phyloP scores from a whole-genome alignment of 2,329 filamentous ascomycete genomes.

The Aspergillus brunneoviolaceus region DNA sequence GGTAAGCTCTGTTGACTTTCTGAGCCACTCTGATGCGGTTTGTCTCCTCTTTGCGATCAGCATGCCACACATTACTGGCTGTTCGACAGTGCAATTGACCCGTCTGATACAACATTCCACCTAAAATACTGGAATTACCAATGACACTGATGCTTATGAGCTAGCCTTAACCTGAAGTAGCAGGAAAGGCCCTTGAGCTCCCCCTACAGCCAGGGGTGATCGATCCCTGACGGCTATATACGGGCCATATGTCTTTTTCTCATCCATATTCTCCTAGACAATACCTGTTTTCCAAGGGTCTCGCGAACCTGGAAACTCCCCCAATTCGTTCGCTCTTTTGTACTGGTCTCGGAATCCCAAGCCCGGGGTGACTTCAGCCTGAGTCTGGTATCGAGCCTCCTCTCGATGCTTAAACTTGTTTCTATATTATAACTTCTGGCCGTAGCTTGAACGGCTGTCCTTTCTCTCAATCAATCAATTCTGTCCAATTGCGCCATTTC shows the following conservation, averaged over 20 bases:
- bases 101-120: constrained; percentile 12
- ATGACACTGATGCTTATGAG: constrained; percentile 7
- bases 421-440: constrained; percentile 9
- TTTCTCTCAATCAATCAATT: constrained; percentile 6
- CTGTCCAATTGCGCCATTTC: constrained; percentile 1
- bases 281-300: background rate
- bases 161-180: constrained; percentile 6
- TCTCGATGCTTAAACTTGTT: constrained; percentile 11
- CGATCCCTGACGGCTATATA: constrained; percentile 17
- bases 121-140: background rate
- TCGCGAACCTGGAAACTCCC: background rate
- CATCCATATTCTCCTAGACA: background rate
- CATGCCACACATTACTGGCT: constrained; percentile 17
- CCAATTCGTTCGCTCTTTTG: background rate
- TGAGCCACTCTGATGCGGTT: background rate
- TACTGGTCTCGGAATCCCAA: background rate
- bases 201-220: constrained; percentile 14
- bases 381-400: constrained; percentile 9
- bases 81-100: constrained; percentile 7
- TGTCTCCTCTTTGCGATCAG: constrained; percentile 12
- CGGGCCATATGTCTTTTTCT: constrained; percentile 2
- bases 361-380: background rate
- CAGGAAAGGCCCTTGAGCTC: background rate
- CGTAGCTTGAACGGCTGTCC: constrained; percentile 10
- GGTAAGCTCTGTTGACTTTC: constrained; percentile 1